Conservation (phyloP, 2,329 filamentous ascomycete species). For the Venturia pyrina region DNA sequence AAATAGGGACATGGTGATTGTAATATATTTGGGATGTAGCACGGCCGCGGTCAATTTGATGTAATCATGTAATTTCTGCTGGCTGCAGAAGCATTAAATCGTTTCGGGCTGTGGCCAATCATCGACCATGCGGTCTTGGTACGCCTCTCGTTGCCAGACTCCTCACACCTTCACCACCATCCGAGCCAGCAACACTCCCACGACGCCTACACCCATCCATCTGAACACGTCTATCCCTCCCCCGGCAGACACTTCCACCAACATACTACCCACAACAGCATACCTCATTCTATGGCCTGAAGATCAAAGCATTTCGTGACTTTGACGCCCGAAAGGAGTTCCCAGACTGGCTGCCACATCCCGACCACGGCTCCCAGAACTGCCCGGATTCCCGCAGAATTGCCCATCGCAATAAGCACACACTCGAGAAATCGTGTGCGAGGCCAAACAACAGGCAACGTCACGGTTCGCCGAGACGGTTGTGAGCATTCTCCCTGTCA, state of each 20-base stretch:
- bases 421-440: not conserved
- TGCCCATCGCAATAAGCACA: not conserved
- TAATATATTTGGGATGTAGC: not conserved
- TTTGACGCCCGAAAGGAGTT: not conserved
- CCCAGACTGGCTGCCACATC: not conserved
- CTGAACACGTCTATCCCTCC: constrained; percentile 3
- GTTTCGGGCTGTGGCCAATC: not conserved
- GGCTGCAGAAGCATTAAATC: not conserved
- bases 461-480: constrained; percentile 1
- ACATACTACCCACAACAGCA: not conserved
- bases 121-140: not conserved
- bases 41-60: not conserved
- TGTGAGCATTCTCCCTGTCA: not conserved
- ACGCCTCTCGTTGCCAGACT: not conserved
- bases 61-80: not conserved
- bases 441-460: not conserved
- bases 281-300: constrained; percentile 3
- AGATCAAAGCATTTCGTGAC: not conserved
- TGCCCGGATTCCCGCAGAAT: not conserved
- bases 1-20: not conserved
- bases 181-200: not conserved
- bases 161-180: not conserved
- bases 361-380: not conserved
- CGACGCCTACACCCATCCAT: not conserved
- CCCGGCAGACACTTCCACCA: not conserved